Conservation (phyloP, 2,329 filamentous ascomycete genomes). For the Colletotrichum sp. region DNA sequence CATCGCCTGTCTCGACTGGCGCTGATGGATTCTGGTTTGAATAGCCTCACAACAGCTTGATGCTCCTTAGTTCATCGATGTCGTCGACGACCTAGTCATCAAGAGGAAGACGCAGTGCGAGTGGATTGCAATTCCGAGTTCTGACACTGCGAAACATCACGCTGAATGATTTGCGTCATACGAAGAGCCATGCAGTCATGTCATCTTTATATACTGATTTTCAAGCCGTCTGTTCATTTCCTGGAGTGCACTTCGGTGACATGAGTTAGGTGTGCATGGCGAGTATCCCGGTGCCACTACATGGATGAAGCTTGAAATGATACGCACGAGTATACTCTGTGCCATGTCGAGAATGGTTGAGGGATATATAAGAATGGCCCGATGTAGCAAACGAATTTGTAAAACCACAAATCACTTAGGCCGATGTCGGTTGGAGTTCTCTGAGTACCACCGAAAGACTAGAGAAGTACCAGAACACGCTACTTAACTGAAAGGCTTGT, state of each 20-base stretch:
- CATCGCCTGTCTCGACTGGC: not conserved
- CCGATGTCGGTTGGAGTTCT: not conserved
- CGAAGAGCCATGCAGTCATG: not conserved
- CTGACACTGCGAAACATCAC: too few species aligned
- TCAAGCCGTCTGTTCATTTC: fast-evolving
- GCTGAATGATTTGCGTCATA: not conserved
- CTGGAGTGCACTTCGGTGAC: fast-evolving
- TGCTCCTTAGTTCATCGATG: not conserved
- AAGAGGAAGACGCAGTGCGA: not conserved
- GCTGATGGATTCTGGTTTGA: fast-evolving
- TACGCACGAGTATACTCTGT: not conserved
- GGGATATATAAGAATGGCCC: not conserved
- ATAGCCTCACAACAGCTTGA: fast-evolving
- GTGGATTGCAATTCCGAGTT: too few species aligned
- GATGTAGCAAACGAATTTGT: not conserved
- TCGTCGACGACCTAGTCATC: not conserved
- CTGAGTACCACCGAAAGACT: not conserved
- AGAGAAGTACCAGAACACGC: not conserved
- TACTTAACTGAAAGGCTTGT: not conserved
- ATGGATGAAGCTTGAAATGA: not conserved
- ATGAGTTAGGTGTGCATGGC: too few species aligned
- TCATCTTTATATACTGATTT: fast-evolving
- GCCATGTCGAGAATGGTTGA: not conserved
- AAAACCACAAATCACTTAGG: not conserved
- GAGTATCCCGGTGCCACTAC: too few species aligned